Evolutionary conservation across 768 basidiomycete genomes (phyloP).

Genomic region (Leccinum incarnatum): DNA sequence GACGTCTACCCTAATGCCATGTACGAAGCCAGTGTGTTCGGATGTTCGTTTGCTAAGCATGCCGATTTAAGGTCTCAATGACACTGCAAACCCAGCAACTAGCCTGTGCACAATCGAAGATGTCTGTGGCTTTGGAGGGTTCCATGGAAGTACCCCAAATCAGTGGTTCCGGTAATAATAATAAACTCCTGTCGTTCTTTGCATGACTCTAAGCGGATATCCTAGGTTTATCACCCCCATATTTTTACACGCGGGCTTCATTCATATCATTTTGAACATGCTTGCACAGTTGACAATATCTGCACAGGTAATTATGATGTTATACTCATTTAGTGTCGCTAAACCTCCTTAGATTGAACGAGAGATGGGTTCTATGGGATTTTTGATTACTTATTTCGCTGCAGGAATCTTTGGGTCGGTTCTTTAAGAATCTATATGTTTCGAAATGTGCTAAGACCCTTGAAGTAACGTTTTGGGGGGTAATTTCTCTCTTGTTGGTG

Average conservation of each 20-base stretch:
- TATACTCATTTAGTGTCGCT: neutral
- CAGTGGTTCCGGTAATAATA: constrained; percentile 51
- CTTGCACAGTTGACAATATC: constrained; percentile 79
- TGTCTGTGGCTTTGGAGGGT: constrained; percentile 88
- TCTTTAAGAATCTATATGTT: neutral
- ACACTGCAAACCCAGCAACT: constrained; percentile 77
- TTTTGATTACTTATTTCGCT: constrained; percentile 82
- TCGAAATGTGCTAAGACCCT: constrained; percentile 1
- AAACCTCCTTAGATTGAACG: constrained; percentile 64
- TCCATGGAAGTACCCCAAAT: constrained; percentile 43
- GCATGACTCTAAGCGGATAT: constrained; percentile 35
- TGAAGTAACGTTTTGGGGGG: constrained; percentile 82
- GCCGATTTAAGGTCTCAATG: constrained; percentile 60
- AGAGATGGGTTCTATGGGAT: constrained; percentile 88
- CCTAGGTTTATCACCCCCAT: constrained; percentile 81
- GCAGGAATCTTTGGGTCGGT: constrained; percentile 89
- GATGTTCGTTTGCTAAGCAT: constrained; percentile 7
- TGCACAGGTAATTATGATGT: constrained; percentile 53
- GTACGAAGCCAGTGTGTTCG: constrained; percentile 38
- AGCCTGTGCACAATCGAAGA: constrained; percentile 71
- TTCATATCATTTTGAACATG: constrained; percentile 92
- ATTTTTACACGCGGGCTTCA: constrained; percentile 92
- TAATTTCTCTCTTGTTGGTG: constrained; percentile 86
- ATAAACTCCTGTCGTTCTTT: constrained; percentile 35
- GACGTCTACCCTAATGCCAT: constrained; percentile 53